Base-by-base conservation (phyloP, 768 basidiomycete species). In the Russula emetica region DNA sequence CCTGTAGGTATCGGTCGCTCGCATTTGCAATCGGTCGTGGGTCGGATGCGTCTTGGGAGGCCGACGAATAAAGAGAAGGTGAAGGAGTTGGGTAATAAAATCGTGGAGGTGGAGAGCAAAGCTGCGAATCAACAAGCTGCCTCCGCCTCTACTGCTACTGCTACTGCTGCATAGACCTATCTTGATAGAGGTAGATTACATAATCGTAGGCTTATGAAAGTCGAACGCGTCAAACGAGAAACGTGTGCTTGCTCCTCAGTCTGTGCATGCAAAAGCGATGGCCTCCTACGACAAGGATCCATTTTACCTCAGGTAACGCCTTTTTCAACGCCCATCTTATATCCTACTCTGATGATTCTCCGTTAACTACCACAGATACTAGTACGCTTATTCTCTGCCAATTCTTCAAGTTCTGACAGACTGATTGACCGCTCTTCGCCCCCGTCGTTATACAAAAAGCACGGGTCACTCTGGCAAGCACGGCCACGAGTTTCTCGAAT, bases 391-490 rank as follows among this genome's bases (percentile, higher is more conserved):
- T 26, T 68, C 24, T 40, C 16, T 50, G 24, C 5, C 8, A 54
- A 44, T 44, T 20, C n/a, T 50, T 22, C n/a, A 24, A 38, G 6
- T 2, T 10, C 55, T 53, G 50, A 52, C 38, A 36, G n/a, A 38
- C 55, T 51, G 58, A 52, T 26, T 34, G 20, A 36, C 18, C 34
- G 34, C 34, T 36, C 34, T 10, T 34, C 32, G 10, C 10, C 34
- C 1, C 34, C 11, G 3, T 36, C 34, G 34, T 13, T 20, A 14
- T 18, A 45, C n/a, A 45, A 5, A 34, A 16, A 93, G 92, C 76
- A 96, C 95, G 34, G 96, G 97, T n/a, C 96, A 99, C 76, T 95
- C 94, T 71, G 96, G 96, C 65, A 94, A 94, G 74, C 94, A 96
- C 71, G 95, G 94, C 24, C 94, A 97, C 77, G 94, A 97, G 75